Evolutionary conservation across 164 flowering plant species (phyloP).

Genomic region (Vitis amurensis): DNA sequence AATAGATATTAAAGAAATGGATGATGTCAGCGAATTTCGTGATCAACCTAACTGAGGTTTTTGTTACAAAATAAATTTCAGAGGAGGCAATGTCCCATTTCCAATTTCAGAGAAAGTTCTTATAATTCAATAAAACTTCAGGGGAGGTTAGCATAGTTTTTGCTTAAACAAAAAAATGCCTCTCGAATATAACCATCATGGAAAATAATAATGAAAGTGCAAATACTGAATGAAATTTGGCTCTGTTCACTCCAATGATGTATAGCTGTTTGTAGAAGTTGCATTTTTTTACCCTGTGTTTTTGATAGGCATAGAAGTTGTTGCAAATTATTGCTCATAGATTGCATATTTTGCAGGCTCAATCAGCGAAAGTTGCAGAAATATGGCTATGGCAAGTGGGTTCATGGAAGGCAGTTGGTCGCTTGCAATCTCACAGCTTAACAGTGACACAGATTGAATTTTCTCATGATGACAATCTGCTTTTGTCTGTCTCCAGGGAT

Average conservation of each 20-base stretch:
- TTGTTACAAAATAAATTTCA: no score
- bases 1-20: no score
- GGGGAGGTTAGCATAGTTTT: neutral
- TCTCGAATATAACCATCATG: no score
- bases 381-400: conserved; percentile 98
- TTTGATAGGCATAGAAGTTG: no score
- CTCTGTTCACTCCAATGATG: neutral
- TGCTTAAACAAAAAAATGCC: neutral
- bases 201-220: no score
- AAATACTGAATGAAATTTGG: neutral
- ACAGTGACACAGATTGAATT: conserved; percentile 92
- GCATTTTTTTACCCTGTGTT: no score
- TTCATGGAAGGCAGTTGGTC: conserved; percentile 89
- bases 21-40: no score
- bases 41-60: no score
- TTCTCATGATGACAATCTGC: conserved; percentile 71
- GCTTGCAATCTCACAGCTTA: conserved; percentile 84
- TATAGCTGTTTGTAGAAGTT: neutral
- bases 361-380: conserved; percentile 76
- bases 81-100: no score
- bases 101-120: no score
- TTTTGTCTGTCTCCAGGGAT: conserved; percentile 93
- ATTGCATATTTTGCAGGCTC: conserved; percentile 62
- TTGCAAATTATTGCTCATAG: neutral
- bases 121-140: no score